Percentiles rank a stretch among this genome's conserved stretches.
phyloP scores from a whole-genome alignment of 2,329 filamentous ascomycete species.

The Talaromyces pinophilus region DNA sequence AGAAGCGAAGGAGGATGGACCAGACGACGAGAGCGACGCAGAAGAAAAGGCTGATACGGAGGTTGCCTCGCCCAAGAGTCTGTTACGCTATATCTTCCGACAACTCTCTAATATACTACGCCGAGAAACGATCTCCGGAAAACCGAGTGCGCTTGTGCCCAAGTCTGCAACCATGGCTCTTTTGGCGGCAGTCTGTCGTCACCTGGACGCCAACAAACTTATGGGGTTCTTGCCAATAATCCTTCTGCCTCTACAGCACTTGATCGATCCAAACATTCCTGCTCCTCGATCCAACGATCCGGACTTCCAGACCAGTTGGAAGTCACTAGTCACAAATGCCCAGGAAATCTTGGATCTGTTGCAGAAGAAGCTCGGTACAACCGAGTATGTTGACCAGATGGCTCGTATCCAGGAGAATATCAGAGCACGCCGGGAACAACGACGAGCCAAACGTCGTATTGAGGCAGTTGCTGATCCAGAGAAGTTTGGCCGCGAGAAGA shows the following conservation, averaged over 20 bases:
- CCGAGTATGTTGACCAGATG: constrained; percentile 74
- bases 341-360: constrained; percentile 78
- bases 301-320: constrained; percentile 67
- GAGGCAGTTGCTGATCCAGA: constrained; percentile 83
- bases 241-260: constrained; percentile 71
- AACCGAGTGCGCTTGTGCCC: constrained; percentile 64
- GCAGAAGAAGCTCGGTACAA: constrained; percentile 80
- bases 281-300: constrained; percentile 71
- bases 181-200: constrained; percentile 67
- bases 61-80: constrained; percentile 43
- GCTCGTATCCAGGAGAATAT: constrained; percentile 71
- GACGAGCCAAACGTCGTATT: constrained; percentile 83
- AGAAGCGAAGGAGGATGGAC: constrained; percentile 1
- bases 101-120: constrained; percentile 78
- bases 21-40: constrained; percentile 44
- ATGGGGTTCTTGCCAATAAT: constrained; percentile 64
- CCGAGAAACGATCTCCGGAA: constrained; percentile 67
- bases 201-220: constrained; percentile 60
- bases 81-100: constrained; percentile 73
- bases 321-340: constrained; percentile 69
- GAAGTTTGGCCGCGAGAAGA: constrained; percentile 74
- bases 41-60: constrained; percentile 39
- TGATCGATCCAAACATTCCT: constrained; percentile 78
- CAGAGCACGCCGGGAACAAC: constrained; percentile 68
- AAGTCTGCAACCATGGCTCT: constrained; percentile 77